These are phyloP conservation scores for Canavalia ensiformis DNA, from an alignment of 306 rosid species.

Conservation along the genomic window DNA sequence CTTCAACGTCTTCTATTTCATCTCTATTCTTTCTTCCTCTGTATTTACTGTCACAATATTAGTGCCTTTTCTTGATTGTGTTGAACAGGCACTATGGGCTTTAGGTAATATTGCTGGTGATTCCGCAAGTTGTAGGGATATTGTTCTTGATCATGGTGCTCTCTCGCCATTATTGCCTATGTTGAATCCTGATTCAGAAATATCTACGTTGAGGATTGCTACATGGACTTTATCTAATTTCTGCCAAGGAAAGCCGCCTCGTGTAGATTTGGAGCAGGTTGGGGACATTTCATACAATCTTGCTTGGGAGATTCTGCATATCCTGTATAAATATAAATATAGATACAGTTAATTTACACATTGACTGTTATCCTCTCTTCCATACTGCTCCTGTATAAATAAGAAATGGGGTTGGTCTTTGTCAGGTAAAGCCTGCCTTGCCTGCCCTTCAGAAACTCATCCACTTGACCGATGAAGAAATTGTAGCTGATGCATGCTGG, in stretches of 20 bases:
- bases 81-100: neutral
- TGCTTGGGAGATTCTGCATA: too few relatives aligned
- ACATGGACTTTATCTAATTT: constrained; percentile 76
- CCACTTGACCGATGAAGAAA: constrained; percentile 67
- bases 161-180: constrained; percentile 61
- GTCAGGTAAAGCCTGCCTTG: constrained; percentile 73
- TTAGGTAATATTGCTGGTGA: constrained; percentile 64
- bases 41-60: too few relatives aligned
- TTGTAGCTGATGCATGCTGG: constrained; percentile 73
- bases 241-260: constrained; percentile 66
- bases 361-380: too few relatives aligned
- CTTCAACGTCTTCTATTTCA: too few relatives aligned
- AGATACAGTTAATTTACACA: too few relatives aligned
- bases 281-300: neutral
- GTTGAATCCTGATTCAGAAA: neutral
- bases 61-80: neutral
- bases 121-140: constrained; percentile 63
- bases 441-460: constrained; percentile 66
- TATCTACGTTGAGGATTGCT: constrained; percentile 57
- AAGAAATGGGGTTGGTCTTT: constrained; percentile 17
- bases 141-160: constrained; percentile 69
- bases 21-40: too few relatives aligned
- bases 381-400: neutral
- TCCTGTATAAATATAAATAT: too few relatives aligned
- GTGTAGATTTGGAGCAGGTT: constrained; percentile 67